Base-by-base conservation (phyloP, 1,284 basidiomycete genomes). In the Mixia osmundae region DNA sequence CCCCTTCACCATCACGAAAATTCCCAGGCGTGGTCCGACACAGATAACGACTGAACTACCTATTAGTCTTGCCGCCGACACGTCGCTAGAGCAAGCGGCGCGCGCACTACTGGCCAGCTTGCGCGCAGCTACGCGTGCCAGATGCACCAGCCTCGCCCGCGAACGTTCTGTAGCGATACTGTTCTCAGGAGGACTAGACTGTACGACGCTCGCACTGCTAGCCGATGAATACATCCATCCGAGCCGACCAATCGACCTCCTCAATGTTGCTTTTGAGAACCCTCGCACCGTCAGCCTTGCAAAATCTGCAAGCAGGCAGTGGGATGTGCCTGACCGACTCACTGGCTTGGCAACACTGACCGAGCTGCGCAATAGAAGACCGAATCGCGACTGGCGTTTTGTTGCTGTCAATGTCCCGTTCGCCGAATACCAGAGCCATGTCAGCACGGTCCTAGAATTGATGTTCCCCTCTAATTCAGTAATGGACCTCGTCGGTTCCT, bases 181-280 rank as follows among this genome's bases (percentile, higher is more conserved):
- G 4, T 99, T 97, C 55, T 94, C 85, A 15, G 89, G 89, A 18
- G 89, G 89, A 0, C 77, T 99, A 23, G 89, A 99, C 52, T 95
- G 76, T 12, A 75, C 85, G 0, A 62, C 82, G 18, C 50, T 95
- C 2, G 72, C 85, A 0, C 72, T 69, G 44, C 59, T 95, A 1
- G 74, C 80, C 0, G 68, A 87, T 49, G 80, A 77, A 36, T 68
- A 76, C 49, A 50, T 82, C 19, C 71, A 77, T 2, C 38, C 57
- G 5, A 61, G 28, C 3, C 46, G 54, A 39, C 73, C 82, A 0
- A 85, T 99, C 37, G 89, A 99, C 50, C 60, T 99, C 1, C 60
- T 99, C 16, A 97, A 95, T 49, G 85, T 99, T 3, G 82, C 79
- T 0, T 97, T 99, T 47, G 80, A 91, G 52, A 91, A 91, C 50